Evolutionary conservation across 805 yeast species (phyloP), one percentile per base, ranked within the genome.

Genomic region (Starmerella geochares): DNA sequence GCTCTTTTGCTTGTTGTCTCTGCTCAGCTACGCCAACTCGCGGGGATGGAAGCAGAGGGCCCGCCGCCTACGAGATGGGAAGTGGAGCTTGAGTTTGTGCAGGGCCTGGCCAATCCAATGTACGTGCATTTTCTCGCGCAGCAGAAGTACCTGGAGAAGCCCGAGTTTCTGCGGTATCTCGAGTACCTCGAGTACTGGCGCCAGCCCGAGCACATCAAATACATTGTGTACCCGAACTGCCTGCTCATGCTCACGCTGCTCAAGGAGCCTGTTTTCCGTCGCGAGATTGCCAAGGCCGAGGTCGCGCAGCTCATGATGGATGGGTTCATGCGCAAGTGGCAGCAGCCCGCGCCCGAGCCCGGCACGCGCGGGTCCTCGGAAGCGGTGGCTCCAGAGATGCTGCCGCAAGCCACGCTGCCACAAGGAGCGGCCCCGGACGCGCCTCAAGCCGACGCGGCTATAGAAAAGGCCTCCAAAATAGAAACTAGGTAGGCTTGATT

Each of bases 61-160:
- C 55, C 54, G 36, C 58, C 61, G 29, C 61, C 62, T 19, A 52
- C 83, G 4, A 65, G 94, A 50, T 86, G 90, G 86, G 95, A 85
- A 60, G 78, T 85, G 20, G 95, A 85, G 58, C 71, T 85, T n/a
- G 96, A 83, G 76, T 90, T 90, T 67, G 94, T 90, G 3, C 97
- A 90, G 67, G 81, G 95, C 14, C 71, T 90, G 29, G 86, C 95
- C 2, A 92, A 90, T 65, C 79, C 90, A 40, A 95, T 83, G 64
- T 90, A 88, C 62, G 73, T 90, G 49, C 81, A 86, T 56, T 87
- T 79, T 60, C 71, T 90, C 23, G 95, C 96, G 2, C 96, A 88
- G 65, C 83, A 80, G 57, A 80, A 80, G 50, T 80, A 80, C 61
- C 70, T 88, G 11, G 81, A 82, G 58, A 81, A 83, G 59, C 79